These are phyloP conservation scores for Yamadazyma friedrichii DNA, from an alignment of 1,139 yeast genomes.

Conservation along the genomic window DNA sequence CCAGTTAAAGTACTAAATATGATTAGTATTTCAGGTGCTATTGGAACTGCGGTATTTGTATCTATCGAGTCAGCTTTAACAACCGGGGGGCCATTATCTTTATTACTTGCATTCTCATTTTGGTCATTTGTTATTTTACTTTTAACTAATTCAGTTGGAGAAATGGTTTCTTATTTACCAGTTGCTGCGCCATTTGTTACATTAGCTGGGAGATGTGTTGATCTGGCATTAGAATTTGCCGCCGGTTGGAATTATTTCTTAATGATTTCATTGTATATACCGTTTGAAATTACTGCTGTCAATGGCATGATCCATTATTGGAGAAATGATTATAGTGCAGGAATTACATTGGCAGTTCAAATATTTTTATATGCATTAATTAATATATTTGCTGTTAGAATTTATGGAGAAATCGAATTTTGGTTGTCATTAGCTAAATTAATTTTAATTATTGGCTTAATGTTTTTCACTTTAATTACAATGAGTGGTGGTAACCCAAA, in stretches of 20 bases:
- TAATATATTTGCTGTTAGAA: constrained; percentile 67
- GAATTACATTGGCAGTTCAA: constrained; percentile 61
- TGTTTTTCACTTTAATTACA: constrained; percentile 69
- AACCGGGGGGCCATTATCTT: constrained; percentile 46
- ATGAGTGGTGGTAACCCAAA: constrained; percentile 83
- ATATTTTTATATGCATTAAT: constrained; percentile 59
- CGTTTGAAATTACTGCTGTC: constrained; percentile 79
- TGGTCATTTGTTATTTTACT: constrained; percentile 52
- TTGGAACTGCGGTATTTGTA: constrained; percentile 30
- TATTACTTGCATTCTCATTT: constrained; percentile 37
- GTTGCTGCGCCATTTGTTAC: constrained; percentile 58
- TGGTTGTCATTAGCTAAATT: constrained; percentile 78
- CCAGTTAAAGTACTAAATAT: constrained; percentile 29
- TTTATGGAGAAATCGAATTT: constrained; percentile 78
- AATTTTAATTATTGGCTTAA: constrained; percentile 63
- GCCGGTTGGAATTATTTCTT: constrained; percentile 82
- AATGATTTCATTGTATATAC: constrained; percentile 72
- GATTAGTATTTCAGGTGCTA: constrained; percentile 34
- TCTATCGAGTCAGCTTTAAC: constrained; percentile 42
- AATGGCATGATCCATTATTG: constrained; percentile 75
- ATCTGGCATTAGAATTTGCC: constrained; percentile 70
- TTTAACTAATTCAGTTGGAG: constrained; percentile 71
- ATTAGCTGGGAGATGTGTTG: constrained; percentile 52
- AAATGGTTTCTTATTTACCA: constrained; percentile 82
- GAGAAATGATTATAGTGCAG: constrained; percentile 70